A percentile compares a stretch with the other conserved stretches of the same genome.
phyloP scores from a whole-genome alignment of 305 asterid genomes.

The Fraxinus latifolia region DNA sequence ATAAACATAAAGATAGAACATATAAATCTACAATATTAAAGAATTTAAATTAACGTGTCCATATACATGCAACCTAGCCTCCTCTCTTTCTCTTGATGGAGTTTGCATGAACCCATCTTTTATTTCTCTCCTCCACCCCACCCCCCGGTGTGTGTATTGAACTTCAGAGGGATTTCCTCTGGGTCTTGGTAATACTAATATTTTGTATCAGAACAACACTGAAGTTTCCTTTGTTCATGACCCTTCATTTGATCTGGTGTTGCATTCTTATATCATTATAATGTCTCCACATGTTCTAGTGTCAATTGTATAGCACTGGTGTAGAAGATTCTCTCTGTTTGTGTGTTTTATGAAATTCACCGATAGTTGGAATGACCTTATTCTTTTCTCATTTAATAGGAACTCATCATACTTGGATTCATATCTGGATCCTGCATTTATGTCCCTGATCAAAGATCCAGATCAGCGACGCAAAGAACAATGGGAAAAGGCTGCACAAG shows the following conservation, averaged over 20 bases:
- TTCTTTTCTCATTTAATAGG: conserved; percentile 40
- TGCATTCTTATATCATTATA: background rate
- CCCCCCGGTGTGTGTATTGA: background rate
- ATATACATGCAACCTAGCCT: background rate
- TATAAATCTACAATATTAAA: background rate
- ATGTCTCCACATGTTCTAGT: conserved; percentile 13
- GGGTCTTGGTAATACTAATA: background rate
- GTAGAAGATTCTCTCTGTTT: conserved; percentile 9
- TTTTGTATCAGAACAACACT: background rate
- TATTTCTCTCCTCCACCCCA: background rate
- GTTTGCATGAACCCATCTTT: background rate
- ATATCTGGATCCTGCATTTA: conserved; percentile 92
- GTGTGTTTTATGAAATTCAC: background rate
- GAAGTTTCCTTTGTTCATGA: background rate
- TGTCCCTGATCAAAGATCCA: conserved; percentile 97
- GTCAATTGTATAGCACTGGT: conserved; percentile 1
- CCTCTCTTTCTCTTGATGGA: background rate
- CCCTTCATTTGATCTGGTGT: conserved; percentile 9
- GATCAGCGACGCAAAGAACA: conserved; percentile 90
- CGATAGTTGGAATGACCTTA: background rate
- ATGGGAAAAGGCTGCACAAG: conserved; percentile 91
- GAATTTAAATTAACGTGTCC: background rate
- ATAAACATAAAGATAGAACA: background rate
- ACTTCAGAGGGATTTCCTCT: background rate
- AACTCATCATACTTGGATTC: conserved; percentile 74